Evolutionary conservation across 1,139 yeast genomes (phyloP), one percentile per base, ranked within the genome.

Genomic region (Taphrina wiesneri): DNA sequence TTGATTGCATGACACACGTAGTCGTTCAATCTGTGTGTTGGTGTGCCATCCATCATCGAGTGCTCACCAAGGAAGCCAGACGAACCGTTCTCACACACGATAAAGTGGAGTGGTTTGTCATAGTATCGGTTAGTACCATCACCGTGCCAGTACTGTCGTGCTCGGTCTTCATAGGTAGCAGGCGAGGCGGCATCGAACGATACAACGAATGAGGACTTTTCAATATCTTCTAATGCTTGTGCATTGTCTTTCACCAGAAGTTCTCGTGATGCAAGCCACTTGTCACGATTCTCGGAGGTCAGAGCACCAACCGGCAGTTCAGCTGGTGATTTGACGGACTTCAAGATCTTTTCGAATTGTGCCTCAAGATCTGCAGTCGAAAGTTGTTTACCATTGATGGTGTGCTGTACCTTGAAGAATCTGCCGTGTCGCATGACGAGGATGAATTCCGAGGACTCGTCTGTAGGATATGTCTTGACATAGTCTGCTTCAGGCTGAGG

Each of bases 31-130:
- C 92, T 86, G 73, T 90, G 86, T 45, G 97, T 93, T 73, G 97
- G 97, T 23, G 97, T 90, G 70, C 98, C 99, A 77, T 93, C 99
- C 98, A 93, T 93, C 82, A 85, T 88, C 39, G 97, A 90, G 80
- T 93, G 99, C 79, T 93, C 99, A 69, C 96, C 98, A 75, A 91
- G 79, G 80, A 91, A 92, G 0, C 97, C 98, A 23, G 97, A 89
- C 71, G 86, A 82, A 70, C 96, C 97, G 76, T 90, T 91, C 70
- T 86, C 87, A 70, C 88, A 80, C 67, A 93, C 85, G 71, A 91
- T 84, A 75, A 90, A 87, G 79, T 93, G 96, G 71, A 89, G 80
- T 5, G 97, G 96, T 81, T 93, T 93, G 80, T 93, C 98, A 77
- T 83, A 92, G 81, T 84, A 93, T 75, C 99, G 83, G 81, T 93